Base-by-base conservation (phyloP, 179 eudicot species). In the Beta corolliflora region DNA sequence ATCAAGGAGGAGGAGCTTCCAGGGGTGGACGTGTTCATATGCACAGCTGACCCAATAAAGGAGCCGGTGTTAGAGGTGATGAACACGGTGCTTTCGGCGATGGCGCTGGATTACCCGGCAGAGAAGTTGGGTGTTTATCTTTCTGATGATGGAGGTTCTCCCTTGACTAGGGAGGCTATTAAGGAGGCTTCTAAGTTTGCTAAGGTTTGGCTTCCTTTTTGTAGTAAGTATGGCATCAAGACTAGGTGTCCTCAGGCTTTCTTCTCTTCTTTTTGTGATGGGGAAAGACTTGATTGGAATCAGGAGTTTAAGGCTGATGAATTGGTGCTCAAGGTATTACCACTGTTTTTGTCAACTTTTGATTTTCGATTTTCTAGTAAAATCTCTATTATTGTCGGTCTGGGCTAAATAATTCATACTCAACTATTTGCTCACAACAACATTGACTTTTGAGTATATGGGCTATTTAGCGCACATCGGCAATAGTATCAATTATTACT, bases 211-310 rank as follows among this genome's bases (percentile, higher is more conserved):
- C 11, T 90, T 6, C 86, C 86, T 2, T 90, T 90, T 64, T 90
- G 92, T 73, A 80, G 68, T 11, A 88, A 78, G 76, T 90, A 78
- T 75, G 85, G 71, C n/a, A 61, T 90, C 11, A 88, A 89, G 72
- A 88, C 90, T 0, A 85, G 90, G 55, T 87, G 89, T 67, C 94
- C 93, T 18, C 89, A 87, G 36, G 89, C 90, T 4, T 91, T 76
- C 46, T 91, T 89, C 77, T 75, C 86, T 3, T 0, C 86, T 0
- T 79, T 76, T 48, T 77, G 84, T 56, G 90, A 80, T 70, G 80
- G 52, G 11, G 83, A 83, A 53, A 71, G 86, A 19, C 72, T 63
- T 41, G 77, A 25, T 44, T 64, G 82, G 59, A 29, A 76, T 76
- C 18, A 31, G 0, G 83, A 83, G 8, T 83, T 19, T 29, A 61